These are phyloP conservation scores for Ophiostoma novo-ulmi DNA, from an alignment of 2,329 filamentous ascomycete genomes.

Conservation along the genomic window DNA sequence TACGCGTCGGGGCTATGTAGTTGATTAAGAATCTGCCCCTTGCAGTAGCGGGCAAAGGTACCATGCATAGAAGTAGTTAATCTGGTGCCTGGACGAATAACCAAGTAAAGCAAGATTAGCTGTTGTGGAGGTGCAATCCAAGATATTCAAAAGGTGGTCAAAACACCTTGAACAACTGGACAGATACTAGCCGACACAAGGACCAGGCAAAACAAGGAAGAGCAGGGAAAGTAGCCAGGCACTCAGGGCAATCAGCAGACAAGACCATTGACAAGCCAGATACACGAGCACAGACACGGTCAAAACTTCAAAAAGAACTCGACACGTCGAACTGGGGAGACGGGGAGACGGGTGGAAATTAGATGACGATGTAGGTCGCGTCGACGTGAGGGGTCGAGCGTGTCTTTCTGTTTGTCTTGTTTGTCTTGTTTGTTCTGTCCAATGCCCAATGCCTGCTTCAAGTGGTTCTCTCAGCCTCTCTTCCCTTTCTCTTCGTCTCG, in stretches of 20 bases:
- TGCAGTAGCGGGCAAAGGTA: not conserved
- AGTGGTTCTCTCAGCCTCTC: not conserved
- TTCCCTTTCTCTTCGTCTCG: not conserved
- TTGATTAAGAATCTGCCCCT: constrained; percentile 9
- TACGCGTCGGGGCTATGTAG: not conserved
- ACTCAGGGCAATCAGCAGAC: not conserved
- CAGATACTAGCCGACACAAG: not conserved
- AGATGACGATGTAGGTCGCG: not conserved
- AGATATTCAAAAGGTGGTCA: not conserved
- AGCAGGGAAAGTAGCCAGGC: not conserved
- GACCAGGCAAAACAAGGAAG: not conserved
- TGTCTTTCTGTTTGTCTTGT: not conserved
- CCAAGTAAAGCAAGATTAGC: not conserved
- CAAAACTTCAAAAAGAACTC: not conserved
- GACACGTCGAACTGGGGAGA: not conserved
- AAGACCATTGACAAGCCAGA: not conserved
- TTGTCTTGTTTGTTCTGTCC: not conserved
- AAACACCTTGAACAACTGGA: not conserved
- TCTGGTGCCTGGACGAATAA: not conserved
- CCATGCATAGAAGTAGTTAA: constrained; percentile 1
- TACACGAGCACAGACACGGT: not conserved
- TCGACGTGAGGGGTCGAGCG: not conserved
- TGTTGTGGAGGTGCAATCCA: not conserved
- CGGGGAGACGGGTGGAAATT: not conserved
- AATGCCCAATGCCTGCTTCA: not conserved